Evolutionary conservation across 2,329 filamentous ascomycete species (phyloP).

Genomic region (Dactylellina drechsleri): DNA sequence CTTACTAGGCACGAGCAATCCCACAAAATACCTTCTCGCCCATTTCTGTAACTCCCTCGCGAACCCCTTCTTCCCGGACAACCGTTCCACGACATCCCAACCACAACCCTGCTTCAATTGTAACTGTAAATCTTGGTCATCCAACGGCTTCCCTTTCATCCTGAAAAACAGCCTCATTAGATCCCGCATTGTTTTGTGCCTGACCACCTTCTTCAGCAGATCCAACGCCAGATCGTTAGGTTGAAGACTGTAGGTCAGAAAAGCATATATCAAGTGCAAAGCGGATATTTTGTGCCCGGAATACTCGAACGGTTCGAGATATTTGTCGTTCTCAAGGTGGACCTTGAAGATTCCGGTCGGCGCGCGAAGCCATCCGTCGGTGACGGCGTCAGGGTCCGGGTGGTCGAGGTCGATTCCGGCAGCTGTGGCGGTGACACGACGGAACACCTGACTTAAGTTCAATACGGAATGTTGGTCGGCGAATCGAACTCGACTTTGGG

Average conservation of each 20-base stretch:
- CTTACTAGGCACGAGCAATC: conserved; percentile 39
- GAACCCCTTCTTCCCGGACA: conserved; percentile 22
- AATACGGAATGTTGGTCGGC: conserved; percentile 21
- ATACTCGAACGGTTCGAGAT: conserved; percentile 34
- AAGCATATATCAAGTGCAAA: conserved; percentile 33
- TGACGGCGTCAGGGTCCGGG: conserved; percentile 17
- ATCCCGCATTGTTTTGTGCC: conserved; percentile 18
- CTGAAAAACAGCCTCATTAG: conserved; percentile 35
- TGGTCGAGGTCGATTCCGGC: conserved; percentile 40
- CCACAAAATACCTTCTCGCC: conserved; percentile 35
- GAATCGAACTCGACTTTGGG: not conserved
- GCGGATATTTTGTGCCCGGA: conserved; percentile 33
- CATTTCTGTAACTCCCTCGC: conserved; percentile 30
- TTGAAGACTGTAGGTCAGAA: conserved; percentile 40
- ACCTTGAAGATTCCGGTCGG: conserved; percentile 20
- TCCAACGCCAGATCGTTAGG: conserved; percentile 43
- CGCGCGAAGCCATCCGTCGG: conserved; percentile 32
- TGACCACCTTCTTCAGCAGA: conserved; percentile 34
- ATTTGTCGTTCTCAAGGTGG: conserved; percentile 5
- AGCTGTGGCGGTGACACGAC: conserved; percentile 30
- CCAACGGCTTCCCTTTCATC: conserved; percentile 37
- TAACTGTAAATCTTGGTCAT: conserved; percentile 35
- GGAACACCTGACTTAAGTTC: conserved; percentile 17
- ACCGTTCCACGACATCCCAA: conserved; percentile 23
- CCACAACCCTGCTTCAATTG: conserved; percentile 33